Percentiles rank a stretch among this genome's conserved stretches.
Conservation (phyloP, 306 rosid genomes). For the Quercus agrifolia region DNA sequence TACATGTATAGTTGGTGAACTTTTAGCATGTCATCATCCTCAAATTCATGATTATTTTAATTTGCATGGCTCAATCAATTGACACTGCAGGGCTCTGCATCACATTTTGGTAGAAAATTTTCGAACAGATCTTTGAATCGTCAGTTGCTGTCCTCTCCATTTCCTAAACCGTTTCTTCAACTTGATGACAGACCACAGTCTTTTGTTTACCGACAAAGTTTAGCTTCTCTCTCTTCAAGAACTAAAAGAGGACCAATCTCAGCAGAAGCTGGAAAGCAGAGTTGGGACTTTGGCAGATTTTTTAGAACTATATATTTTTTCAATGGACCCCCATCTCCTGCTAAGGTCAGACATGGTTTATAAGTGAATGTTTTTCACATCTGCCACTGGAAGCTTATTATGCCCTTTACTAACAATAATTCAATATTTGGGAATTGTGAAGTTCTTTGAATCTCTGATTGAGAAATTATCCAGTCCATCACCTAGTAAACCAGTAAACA, state of each 20-base stretch:
- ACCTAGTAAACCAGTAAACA: conserved; percentile 42
- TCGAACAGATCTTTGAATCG: conserved; percentile 29
- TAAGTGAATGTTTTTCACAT: background rate
- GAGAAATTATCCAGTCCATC: conserved; percentile 63
- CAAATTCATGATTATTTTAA: background rate
- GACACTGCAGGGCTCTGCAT: conserved; percentile 56
- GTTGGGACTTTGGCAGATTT: conserved; percentile 88
- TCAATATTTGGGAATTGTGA: conserved; percentile 47
- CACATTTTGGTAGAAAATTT: conserved; percentile 35
- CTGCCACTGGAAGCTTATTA: background rate
- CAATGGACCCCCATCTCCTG: conserved; percentile 80
- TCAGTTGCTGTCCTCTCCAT: conserved; percentile 34
- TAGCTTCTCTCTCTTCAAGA: conserved; percentile 35
- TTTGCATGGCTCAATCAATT: conserved; percentile 4
- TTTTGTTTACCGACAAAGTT: conserved; percentile 29
- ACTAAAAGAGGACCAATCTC: conserved; percentile 34
- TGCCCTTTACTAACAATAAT: conserved; percentile 42
- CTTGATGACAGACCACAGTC: conserved; percentile 32
- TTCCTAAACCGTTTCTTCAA: conserved; percentile 79
- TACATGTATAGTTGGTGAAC: background rate
- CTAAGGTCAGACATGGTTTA: conserved; percentile 54
- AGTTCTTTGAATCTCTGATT: conserved; percentile 77
- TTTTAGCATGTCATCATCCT: background rate
- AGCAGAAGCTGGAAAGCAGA: conserved; percentile 56
- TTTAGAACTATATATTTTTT: conserved; percentile 71